These are phyloP conservation scores for Graphilbum ipis-grandicollis DNA, from an alignment of 2,329 filamentous ascomycete genomes.

Conservation along the genomic window DNA sequence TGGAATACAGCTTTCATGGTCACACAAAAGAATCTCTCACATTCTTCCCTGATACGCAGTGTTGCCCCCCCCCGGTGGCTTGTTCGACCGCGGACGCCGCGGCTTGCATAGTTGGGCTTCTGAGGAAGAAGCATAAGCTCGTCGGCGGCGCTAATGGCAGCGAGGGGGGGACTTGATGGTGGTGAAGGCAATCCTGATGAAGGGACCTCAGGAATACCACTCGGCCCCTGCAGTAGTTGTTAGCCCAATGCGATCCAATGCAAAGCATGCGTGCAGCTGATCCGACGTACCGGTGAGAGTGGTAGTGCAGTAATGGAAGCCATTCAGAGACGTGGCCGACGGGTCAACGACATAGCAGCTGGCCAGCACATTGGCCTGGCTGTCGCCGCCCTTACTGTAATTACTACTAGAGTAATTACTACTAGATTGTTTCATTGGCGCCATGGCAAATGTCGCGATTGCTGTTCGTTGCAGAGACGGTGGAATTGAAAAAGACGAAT, in stretches of 20 bases:
- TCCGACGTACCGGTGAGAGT: slow-evolving; percentile 51
- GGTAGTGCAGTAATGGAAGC: slow-evolving; percentile 93
- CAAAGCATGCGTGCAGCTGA: too few relatives aligned
- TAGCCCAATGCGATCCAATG: not conserved
- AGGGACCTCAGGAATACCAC: slow-evolving; percentile 91
- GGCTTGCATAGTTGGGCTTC: slow-evolving; percentile 13
- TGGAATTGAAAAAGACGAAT: too few relatives aligned
- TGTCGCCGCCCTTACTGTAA: slow-evolving; percentile 51
- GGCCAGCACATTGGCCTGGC: slow-evolving; percentile 63
- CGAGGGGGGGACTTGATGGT: slow-evolving; percentile 78
- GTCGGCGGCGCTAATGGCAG: slow-evolving; percentile 51
- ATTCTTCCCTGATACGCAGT: slow-evolving; percentile 95
- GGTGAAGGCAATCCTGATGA: slow-evolving; percentile 72
- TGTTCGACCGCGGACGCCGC: slow-evolving; percentile 16
- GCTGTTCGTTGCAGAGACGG: too few relatives aligned
- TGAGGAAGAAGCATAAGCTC: slow-evolving; percentile 48
- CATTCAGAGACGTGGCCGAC: slow-evolving; percentile 49
- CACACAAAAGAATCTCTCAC: slow-evolving; percentile 99
- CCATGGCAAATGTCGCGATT: slow-evolving; percentile 26
- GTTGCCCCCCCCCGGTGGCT: slow-evolving; percentile 73
- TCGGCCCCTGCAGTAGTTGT: slow-evolving; percentile 42
- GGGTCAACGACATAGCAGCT: slow-evolving; percentile 77
- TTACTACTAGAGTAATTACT: slow-evolving; percentile 60
- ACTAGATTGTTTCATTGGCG: slow-evolving; percentile 55
- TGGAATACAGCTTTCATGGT: slow-evolving; percentile 84